Evolutionary conservation across 75 land plant species (phyloP).

Genomic region (Pinus tabuliformis): DNA sequence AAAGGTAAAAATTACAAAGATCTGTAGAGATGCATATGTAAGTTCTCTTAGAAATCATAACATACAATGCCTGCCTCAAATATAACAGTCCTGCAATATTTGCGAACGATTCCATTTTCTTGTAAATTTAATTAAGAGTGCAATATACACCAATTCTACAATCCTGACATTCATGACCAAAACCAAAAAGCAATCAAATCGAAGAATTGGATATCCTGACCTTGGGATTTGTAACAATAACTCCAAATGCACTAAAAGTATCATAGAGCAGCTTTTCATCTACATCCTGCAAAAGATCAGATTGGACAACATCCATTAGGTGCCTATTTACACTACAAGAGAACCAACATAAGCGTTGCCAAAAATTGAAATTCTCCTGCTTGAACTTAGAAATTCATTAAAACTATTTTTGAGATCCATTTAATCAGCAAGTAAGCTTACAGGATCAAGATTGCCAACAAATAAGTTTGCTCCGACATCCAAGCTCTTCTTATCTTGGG

Average conservation of each 20-base stretch:
- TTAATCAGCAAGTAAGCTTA: constrained; percentile 26
- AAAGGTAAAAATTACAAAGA: neutral
- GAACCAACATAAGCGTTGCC: too few relatives aligned
- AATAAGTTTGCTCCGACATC: constrained; percentile 99
- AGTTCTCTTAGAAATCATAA: neutral
- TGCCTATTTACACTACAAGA: neutral
- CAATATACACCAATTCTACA: neutral
- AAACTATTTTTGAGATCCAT: neutral
- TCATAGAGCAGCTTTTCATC: constrained; percentile 98
- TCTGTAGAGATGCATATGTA: neutral
- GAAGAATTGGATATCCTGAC: constrained; percentile 19
- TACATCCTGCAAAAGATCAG: constrained; percentile 70
- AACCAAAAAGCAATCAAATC: neutral
- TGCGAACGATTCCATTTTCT: neutral
- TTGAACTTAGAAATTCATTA: too few relatives aligned
- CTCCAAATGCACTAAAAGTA: constrained; percentile 99
- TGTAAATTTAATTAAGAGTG: neutral
- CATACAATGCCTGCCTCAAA: neutral
- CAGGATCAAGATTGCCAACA: constrained; percentile 97
- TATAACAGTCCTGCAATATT: neutral
- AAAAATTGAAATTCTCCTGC: too few relatives aligned
- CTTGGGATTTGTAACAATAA: constrained; percentile 99
- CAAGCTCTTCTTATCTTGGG: constrained; percentile 99
- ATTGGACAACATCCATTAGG: neutral
- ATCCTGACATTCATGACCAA: neutral